Evolutionary conservation across 345 rosid genomes (phyloP), one percentile per base, ranked within the genome.

Genomic region (Salix koriyanagi): DNA sequence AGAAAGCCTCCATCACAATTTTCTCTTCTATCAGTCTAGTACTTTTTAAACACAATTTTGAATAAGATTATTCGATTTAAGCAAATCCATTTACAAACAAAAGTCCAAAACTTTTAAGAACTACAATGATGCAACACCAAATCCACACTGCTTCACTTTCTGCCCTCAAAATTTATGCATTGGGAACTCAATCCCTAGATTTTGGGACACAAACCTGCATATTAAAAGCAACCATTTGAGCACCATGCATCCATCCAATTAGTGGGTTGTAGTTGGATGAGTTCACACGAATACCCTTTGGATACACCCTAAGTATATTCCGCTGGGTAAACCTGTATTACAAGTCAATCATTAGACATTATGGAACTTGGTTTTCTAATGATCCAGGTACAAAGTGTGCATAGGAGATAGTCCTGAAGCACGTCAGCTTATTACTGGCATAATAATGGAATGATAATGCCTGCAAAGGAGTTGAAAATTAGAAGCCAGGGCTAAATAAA

Each of bases 161-260:
- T 67, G 8, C 28, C n/a, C 23, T 60, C 34, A 13, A 61, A 60
- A 23, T 39, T 67, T 30, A 69, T 30, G 46, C 46, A 4, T 16
- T 36, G 67, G 48, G 70, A 73, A 69, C 69, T 61, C 28, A 37
- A 52, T 26, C 50, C 15, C 50, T 60, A 52, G 50, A 66, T 37
- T 37, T 60, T 1, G 68, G 74, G 46, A 58, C 72, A 12, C 62
- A 78, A 74, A 92, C 97, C 94, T 92, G 96, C 97, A 92, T 91
- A 82, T 91, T 92, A 65, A 89, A 90, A 62, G 97, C 97, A 34
- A 92, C 91, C 97, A 92, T 92, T 82, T 91, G 97, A 84, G 92
- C 92, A 79, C 99, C 97, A 73, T 90, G 90, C 80, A 86, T 88
- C 97, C 97, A 91, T 69, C 96, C 90, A 42, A 81, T 81, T 12